These are phyloP conservation scores for Ascochyta fabae DNA, from an alignment of 2,329 filamentous ascomycete species.

Conservation along the genomic window DNA sequence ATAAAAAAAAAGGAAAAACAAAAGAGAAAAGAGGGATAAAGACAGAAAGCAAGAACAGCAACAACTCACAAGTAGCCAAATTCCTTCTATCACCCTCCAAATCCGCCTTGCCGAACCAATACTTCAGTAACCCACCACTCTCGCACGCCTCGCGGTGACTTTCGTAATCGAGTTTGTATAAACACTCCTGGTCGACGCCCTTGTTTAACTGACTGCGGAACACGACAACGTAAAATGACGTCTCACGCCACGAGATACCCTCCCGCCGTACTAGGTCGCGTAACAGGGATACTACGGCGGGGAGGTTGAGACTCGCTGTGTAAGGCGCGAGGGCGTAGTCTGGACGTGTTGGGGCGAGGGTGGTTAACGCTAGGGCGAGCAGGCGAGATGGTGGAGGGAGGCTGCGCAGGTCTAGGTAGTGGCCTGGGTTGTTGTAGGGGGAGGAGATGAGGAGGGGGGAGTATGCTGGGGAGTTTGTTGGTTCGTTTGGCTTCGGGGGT, in stretches of 20 bases:
- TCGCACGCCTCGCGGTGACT: conserved; percentile 81
- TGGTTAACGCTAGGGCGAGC: conserved; percentile 73
- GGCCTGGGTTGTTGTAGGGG: conserved; percentile 73
- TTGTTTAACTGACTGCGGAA: conserved; percentile 78
- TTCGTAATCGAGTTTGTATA: conserved; percentile 76
- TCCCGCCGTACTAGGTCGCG: conserved; percentile 58
- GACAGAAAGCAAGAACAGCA: too few relatives aligned
- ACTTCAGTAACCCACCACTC: conserved; percentile 85
- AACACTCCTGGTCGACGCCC: conserved; percentile 69
- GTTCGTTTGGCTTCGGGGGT: not conserved
- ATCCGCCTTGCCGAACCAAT: conserved; percentile 86
- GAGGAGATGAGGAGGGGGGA: conserved; percentile 67
- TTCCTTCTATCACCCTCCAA: conserved; percentile 66
- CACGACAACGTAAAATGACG: conserved; percentile 80
- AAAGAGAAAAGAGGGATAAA: too few relatives aligned
- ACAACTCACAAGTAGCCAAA: conserved; percentile 69
- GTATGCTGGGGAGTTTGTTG: not conserved
- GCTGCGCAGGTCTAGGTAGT: conserved; percentile 74
- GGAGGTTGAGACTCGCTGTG: conserved; percentile 78
- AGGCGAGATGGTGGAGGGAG: conserved; percentile 71
- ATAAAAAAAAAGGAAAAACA: too few relatives aligned
- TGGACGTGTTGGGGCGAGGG: conserved; percentile 65
- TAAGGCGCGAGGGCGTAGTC: conserved; percentile 83
- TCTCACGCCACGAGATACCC: conserved; percentile 62
- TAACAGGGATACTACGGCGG: conserved; percentile 65